Evolutionary conservation across 108 stramenopile species (phyloP), one percentile per base, ranked within the genome.

Genomic region (Schizochytrium sp.): DNA sequence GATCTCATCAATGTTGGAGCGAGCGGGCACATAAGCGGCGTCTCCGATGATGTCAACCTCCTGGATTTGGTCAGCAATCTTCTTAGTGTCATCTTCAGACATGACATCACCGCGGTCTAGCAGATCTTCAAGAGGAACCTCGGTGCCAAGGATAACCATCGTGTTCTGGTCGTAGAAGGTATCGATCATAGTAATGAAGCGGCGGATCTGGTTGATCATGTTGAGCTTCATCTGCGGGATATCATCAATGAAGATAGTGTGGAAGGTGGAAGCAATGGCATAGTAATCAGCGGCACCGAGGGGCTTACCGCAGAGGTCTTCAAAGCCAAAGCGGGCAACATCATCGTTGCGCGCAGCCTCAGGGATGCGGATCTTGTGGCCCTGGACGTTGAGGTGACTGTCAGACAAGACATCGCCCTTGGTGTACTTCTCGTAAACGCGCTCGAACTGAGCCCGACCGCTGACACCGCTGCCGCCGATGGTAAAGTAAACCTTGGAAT

Each of bases 151-250:
- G 4, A 94, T 76, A 60, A 94, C 13, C 90, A 88, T 72, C 10
- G 91, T 89, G 41, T 89, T 55, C 15, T 92, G 93, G 91, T 99
- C 99, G 92, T 99, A 99, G 56, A 99, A 90, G 88, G 97, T 97
- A 92, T 99, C 99, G 61, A 99, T 92, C 76, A 99, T 91, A 28
- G 97, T 98, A 89, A 99, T 98, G 90, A 99, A 98, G 72, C 99
- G 95, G 88, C 99, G 92, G 8, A 97, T 95, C 90, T 94, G 91
- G 89, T 98, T 95, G 15, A 93, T 93, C 38, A 93, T 91, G 53
- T 93, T 91, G 56, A 98, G 91, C 13, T 90, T 91, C 93, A 99
- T 89, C 42, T 28, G 46, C 15, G 97, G 97, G 72, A 99, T 93
- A 61, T 97, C 73, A 57, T 94, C 91, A 42, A 99, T 47, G 89